Evolutionary conservation across 805 yeast genomes (phyloP).

Genomic region (Saccharomycopsis fodiens): DNA sequence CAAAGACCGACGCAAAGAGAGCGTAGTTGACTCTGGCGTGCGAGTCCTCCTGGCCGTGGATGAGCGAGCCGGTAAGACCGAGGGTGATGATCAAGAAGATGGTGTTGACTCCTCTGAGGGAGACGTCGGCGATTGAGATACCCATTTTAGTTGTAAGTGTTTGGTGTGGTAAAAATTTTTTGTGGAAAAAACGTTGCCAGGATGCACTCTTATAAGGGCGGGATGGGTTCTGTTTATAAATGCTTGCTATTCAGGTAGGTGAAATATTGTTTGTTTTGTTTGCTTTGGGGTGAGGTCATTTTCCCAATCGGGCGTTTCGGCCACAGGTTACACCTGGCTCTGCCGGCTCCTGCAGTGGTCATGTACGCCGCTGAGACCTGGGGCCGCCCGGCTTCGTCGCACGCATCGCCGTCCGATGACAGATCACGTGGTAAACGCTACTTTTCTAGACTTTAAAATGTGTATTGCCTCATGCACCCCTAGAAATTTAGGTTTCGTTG

Average conservation of each 20-base stretch:
- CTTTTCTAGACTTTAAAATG: not conserved
- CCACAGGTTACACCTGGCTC: not conserved
- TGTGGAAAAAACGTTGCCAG: not conserved
- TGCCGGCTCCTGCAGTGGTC: not conserved
- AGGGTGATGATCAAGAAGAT: slow-evolving; percentile 68
- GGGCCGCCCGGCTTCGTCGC: too few relatives aligned
- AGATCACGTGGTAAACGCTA: not conserved
- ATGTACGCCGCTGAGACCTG: too few relatives aligned
- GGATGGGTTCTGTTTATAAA: not conserved
- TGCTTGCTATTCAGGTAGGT: not conserved
- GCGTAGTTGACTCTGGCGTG: slow-evolving; percentile 82
- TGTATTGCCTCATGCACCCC: not conserved
- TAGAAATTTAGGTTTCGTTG: too few relatives aligned
- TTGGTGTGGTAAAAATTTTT: not conserved
- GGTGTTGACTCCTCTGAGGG: slow-evolving; percentile 69
- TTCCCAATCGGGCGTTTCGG: not conserved
- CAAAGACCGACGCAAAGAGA: slow-evolving; percentile 84
- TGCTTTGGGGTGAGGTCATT: not conserved
- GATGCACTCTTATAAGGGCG: not conserved
- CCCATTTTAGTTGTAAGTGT: slow-evolving; percentile 27
- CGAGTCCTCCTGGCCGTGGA: slow-evolving; percentile 50
- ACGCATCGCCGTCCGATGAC: not conserved
- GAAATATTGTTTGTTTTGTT: not conserved
- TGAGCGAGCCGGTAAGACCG: slow-evolving; percentile 86
- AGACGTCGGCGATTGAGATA: slow-evolving; percentile 67